Base-by-base conservation (phyloP, 352 stramenopile species). In the Phytophthora hybrid region DNA sequence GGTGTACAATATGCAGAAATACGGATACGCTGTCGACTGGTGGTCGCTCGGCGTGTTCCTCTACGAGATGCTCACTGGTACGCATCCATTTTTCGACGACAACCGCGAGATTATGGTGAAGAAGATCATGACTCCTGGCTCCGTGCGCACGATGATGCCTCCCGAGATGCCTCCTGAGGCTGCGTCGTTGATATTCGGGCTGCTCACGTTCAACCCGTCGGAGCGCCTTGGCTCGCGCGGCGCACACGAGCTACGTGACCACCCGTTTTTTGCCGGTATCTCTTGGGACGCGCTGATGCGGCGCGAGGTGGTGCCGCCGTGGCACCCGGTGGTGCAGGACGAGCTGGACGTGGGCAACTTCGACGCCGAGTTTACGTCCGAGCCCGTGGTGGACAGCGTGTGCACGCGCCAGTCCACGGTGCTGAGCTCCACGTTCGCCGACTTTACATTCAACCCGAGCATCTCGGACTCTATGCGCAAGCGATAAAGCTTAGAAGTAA, bases 41-140 rank as follows among this genome's bases (percentile, higher is more conserved):
- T 98, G 93, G 93, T 97, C 90, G 55, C 83, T 98, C 4, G 94
- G 94, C 16, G 86, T 98, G 23, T 88, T 98, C 31, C 63, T 97
- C 13, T 96, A 88, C 64, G 94, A 98, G 71, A 98, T 98, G 89
- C 77, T 98, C n/a, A 94, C 91, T 18, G 90, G 89, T 0, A 71
- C 82, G 21, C 92, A 97, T 78, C 94, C 94, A 9, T 98, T 98
- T 76, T 86, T 93, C 46, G 90, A 95, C 55, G 81, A 92, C 16
- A 95, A 94, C 58, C 91, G 93, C 53, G 84, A 96, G 66, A 63
- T 88, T 14, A 97, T 95, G 69, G 79, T 97, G 37, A 81, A 83
- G 29, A 98, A 97, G 73, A 97, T 97, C 66, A 91, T 96, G 82
- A 95, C 89, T 5, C 86, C 78, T 4, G 82, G 78, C 9, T 85